These are phyloP conservation scores for Venturia nashicola DNA, from an alignment of 2,329 filamentous ascomycete species.

Conservation along the genomic window DNA sequence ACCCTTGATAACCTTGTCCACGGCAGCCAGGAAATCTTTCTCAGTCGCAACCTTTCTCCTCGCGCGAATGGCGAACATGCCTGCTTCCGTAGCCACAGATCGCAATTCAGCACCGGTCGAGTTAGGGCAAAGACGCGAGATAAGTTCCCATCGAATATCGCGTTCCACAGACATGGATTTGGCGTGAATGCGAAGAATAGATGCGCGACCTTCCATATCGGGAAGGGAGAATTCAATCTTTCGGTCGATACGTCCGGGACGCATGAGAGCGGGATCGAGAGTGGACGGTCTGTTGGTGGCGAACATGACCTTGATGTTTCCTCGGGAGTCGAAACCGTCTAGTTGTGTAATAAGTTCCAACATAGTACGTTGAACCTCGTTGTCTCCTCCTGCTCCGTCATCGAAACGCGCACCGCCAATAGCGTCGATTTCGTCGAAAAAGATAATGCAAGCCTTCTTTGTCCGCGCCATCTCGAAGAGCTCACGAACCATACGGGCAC, in stretches of 20 bases:
- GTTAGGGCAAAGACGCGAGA: slow-evolving; percentile 93
- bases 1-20: slow-evolving; percentile 99
- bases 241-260: slow-evolving; percentile 90
- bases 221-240: slow-evolving; percentile 99
- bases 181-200: slow-evolving; percentile 95
- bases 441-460: slow-evolving; percentile 99
- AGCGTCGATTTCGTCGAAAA: slow-evolving; percentile 97
- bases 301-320: slow-evolving; percentile 99
- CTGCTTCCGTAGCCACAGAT: slow-evolving; percentile 93
- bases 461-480: slow-evolving; percentile 98
- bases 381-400: slow-evolving; percentile 91
- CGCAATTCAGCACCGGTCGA: slow-evolving; percentile 91
- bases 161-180: slow-evolving; percentile 99
- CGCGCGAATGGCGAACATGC: slow-evolving; percentile 94
- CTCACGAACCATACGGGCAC: slow-evolving; percentile 95
- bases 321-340: slow-evolving; percentile 89
- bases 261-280: slow-evolving; percentile 91
- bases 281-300: slow-evolving; percentile 94
- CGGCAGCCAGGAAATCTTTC: slow-evolving; percentile 95
- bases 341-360: slow-evolving; percentile 94
- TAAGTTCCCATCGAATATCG: slow-evolving; percentile 97
- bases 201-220: slow-evolving; percentile 92
- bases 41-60: slow-evolving; percentile 95
- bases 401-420: slow-evolving; percentile 94
- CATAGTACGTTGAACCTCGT: slow-evolving; percentile 97